Evolutionary conservation across 148 eudicot species (phyloP), one percentile per base, ranked within the genome.

Genomic region (Bassia scoparia): DNA sequence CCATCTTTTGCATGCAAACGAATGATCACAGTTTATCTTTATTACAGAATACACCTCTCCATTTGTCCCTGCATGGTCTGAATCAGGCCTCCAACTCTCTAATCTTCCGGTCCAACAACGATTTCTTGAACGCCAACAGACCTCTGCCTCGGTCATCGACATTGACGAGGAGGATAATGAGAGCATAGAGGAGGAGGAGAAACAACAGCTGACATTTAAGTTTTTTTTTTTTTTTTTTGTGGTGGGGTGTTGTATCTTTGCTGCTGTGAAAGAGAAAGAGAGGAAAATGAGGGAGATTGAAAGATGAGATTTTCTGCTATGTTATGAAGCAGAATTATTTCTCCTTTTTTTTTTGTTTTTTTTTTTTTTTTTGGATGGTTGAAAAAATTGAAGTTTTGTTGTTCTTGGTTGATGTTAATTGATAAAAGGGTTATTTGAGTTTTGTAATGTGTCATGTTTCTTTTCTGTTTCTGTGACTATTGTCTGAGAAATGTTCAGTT

Each of bases 31-130:
- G 69, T 15, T 79, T 21, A 20, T 77, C 80, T 16, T 75, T 41
- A 13, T 31, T 23, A 50, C 94, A 89, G 20, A 71, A 76, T 3
- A 89, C 63, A 3, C 89, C 90, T 29, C 37, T 80, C 94, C 90
- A 89, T 52, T 53, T 60, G 23, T 62, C 76, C 33, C 75, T 56
- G 59, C 94, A 89, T 2, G 94, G 18, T 81, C 63, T 7, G 89
- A 78, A 24, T 69, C 46, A 1, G 68, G 74, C 65, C 59, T 81
- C 80, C 90, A 81, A 24, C 87, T 73, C 41, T 55, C 69, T 1
- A 89, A 76, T 7, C 74, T 34, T 0, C 60, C 62, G 34, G 13
- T 81, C 68, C 1, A 77, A 33, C 54, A 87, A 26, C 17, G 86
- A 75, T 17, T 31, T 74, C 66, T 87, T 87, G 73, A 89, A 82